Evolutionary conservation across 129 eudicot genomes (phyloP), one percentile per base, ranked within the genome.

Genomic region (Flaveria brownii): DNA sequence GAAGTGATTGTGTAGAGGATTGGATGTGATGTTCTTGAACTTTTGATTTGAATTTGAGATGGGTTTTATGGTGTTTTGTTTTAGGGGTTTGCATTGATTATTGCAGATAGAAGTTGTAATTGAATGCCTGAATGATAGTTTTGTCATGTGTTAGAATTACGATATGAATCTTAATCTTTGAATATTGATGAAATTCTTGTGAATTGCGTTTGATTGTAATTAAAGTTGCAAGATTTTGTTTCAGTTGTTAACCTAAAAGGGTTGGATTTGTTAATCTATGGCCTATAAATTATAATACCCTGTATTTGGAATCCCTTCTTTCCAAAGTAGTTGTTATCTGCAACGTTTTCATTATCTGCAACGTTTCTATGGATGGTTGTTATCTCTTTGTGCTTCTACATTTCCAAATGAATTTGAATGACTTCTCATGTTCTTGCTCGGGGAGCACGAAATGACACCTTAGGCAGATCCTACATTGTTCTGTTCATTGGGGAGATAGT

Each of bases 41-140:
- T 56, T 70, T 64, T 61, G 45, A 14, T 78, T 36, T 72, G 57
- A 71, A 49, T 72, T 62, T 72, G 25, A 28, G 78, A 61, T 79
- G 9, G 55, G 25, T 62, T 61, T 62, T 79, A 62, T 79, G 82
- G 3, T 62, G 56, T 16, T 62, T 16, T 71, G 66, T 62, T 26
- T 60, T 39, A 7, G 78, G 72, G 16, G 20, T 78, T 72, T 72
- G 47, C 65, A 64, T 72, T 72, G 66, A 72, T 39, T 63, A 16
- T 52, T 33, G 47, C 56, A 39, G 26, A 63, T 72, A 5, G 63
- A 61, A 78, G 46, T 23, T 65, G 54, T 72, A 36, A 13, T 9
- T 41, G 62, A 60, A 59, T 71, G 77, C 16, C 14, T 56, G 36
- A 5, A 36, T 36, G 41, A 36, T 36, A 36, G 7, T 36, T 36